These are phyloP conservation scores for Skeletonema menzelii DNA, from an alignment of 108 stramenopile species.

Conservation along the genomic window DNA sequence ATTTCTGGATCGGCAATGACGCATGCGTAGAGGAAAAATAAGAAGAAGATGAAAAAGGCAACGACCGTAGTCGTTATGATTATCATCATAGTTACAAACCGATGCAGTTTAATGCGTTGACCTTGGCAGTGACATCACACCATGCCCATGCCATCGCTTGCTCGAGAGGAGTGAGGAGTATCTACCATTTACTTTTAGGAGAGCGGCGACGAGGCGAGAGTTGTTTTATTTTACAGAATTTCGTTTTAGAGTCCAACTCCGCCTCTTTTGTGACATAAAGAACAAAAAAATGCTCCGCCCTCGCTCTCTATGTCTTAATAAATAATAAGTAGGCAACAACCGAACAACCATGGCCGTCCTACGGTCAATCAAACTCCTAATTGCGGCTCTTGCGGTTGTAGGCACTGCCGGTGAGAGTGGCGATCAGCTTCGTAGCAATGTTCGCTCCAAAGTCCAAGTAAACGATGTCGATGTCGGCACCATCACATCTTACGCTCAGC, in stretches of 20 bases:
- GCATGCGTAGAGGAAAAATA: constrained; percentile 26
- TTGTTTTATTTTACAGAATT: too few relatives aligned
- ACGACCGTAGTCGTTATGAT: not conserved
- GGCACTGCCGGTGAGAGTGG: not conserved
- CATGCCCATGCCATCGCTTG: too few relatives aligned
- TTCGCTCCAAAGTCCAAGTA: not conserved
- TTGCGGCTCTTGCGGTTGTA: not conserved
- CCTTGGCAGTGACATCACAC: too few relatives aligned
- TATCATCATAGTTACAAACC: not conserved
- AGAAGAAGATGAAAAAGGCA: constrained; percentile 1
- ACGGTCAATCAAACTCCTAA: not conserved
- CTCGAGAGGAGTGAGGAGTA: too few relatives aligned
- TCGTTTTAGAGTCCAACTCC: too few relatives aligned
- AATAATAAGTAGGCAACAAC: too few relatives aligned
- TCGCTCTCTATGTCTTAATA: too few relatives aligned
- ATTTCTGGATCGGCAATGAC: constrained; percentile 36
- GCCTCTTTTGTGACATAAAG: too few relatives aligned
- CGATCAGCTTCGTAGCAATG: not conserved
- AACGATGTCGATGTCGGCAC: not conserved
- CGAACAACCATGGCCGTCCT: not conserved
- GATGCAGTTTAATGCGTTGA: too few relatives aligned
- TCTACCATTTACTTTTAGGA: too few relatives aligned
- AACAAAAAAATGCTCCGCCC: too few relatives aligned
- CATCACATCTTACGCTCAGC: not conserved
- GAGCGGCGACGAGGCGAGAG: too few relatives aligned